phyloP scores from a whole-genome alignment of 176 grass and related monocot species.

The Rhynchospora tenuis region DNA sequence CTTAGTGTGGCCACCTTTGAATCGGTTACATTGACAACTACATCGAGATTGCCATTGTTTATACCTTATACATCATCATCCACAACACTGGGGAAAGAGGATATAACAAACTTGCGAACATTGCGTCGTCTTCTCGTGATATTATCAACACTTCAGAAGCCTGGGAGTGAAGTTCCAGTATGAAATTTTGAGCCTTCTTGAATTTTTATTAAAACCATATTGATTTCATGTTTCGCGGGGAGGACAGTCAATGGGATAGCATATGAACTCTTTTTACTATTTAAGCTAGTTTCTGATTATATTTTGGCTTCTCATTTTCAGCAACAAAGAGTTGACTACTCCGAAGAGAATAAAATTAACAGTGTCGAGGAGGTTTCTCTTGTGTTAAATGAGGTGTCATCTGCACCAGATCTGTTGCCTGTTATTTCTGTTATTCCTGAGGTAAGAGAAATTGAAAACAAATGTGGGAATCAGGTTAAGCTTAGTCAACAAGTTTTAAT shows the following conservation, averaged over 20 bases:
- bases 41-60: slow-evolving; percentile 63
- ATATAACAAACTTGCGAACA: slow-evolving; percentile 73
- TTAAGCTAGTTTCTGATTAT: neutral
- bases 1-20: slow-evolving; percentile 71
- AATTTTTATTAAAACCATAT: neutral
- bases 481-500: neutral
- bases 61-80: slow-evolving; percentile 36
- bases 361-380: slow-evolving; percentile 55
- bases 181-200: slow-evolving; percentile 4
- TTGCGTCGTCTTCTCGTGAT: slow-evolving; percentile 64
- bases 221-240: neutral
- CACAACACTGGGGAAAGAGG: slow-evolving; percentile 41
- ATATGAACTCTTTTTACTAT: neutral
- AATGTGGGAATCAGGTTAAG: neutral
- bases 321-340: slow-evolving; percentile 33
- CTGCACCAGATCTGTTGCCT: slow-evolving; percentile 46
- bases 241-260: neutral
- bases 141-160: slow-evolving; percentile 54
- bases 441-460: slow-evolving; percentile 39
- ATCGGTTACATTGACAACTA: slow-evolving; percentile 58
- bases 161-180: slow-evolving; percentile 46
- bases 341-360: slow-evolving; percentile 33
- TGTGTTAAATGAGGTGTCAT: slow-evolving; percentile 64
- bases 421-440: slow-evolving; percentile 68
- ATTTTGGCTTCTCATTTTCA: slow-evolving; percentile 35